phyloP scores from a whole-genome alignment of 495 filamentous ascomycete species.

The Aspergillus sparsus region DNA sequence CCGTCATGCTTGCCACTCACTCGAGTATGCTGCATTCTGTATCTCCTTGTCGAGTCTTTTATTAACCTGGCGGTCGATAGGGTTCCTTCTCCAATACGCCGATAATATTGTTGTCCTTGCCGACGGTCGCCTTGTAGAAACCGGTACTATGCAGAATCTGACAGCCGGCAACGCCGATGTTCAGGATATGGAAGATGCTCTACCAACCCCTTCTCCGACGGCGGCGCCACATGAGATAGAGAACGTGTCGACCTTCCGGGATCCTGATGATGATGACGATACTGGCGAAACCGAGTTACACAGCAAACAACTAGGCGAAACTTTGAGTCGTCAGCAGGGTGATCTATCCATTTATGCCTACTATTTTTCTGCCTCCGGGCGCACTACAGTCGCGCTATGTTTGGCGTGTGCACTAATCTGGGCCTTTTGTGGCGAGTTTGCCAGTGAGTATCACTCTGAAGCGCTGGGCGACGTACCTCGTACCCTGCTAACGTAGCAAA shows the following conservation, averaged over 20 bases:
- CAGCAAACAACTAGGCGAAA: neutral
- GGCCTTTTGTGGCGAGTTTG: constrained; percentile 1
- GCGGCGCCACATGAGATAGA: neutral
- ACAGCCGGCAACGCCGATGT: neutral
- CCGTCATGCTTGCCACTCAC: constrained; percentile 1
- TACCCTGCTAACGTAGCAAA: constrained; percentile 11
- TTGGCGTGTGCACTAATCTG: neutral
- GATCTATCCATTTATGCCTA: constrained; percentile 14
- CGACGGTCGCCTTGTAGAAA: neutral
- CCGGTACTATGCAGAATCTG: neutral
- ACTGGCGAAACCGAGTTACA: no score
- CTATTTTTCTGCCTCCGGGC: constrained; percentile 9
- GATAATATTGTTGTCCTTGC: constrained; percentile 4
- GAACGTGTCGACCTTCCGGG: neutral
- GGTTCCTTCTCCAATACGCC: constrained; percentile 9
- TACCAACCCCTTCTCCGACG: neutral
- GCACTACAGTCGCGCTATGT: constrained; percentile 20
- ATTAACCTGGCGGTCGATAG: neutral
- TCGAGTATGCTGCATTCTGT: neutral
- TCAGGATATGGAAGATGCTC: neutral
- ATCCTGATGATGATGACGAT: no score
- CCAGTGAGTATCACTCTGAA: neutral
- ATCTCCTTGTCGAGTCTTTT: neutral
- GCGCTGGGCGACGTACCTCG: neutral
- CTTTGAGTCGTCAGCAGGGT: neutral